phyloP scores from a whole-genome alignment of 148 eudicot species.

The Nepenthes mirabilis region DNA sequence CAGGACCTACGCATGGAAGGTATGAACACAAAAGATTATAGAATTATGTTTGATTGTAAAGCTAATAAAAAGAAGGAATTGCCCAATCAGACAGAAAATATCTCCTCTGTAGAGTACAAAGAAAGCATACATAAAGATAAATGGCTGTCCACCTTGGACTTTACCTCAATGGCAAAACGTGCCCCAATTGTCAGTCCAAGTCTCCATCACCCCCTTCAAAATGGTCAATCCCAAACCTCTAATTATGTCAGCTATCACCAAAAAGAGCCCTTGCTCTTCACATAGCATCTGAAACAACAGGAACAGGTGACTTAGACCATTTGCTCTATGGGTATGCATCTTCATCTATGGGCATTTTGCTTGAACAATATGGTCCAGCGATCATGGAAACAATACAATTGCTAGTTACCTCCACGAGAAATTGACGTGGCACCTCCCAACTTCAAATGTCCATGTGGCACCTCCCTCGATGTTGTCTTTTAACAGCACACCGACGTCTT shows the following conservation, averaged over 20 bases:
- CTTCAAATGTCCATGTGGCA: constrained; percentile 97
- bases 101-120: background rate
- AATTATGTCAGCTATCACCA: constrained; percentile 93
- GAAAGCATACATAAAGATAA: background rate
- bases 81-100: background rate
- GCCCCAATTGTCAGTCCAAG: constrained; percentile 88
- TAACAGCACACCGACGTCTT: constrained; percentile 51
- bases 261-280: constrained; percentile 78
- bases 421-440: constrained; percentile 82
- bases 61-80: background rate
- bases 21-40: background rate
- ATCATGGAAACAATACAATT: background rate
- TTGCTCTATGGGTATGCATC: too few species aligned
- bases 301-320: too few species aligned
- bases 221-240: constrained; percentile 94
- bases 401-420: constrained; percentile 75
- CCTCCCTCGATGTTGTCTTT: constrained; percentile 78
- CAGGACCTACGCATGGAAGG: background rate
- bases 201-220: constrained; percentile 92
- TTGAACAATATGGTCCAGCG: background rate
- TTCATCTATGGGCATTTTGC: background rate
- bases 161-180: constrained; percentile 91
- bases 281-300: constrained; percentile 65
- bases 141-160: too few species aligned
- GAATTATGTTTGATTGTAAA: background rate